Evolutionary conservation across 2,329 filamentous ascomycete genomes (phyloP).

Genomic region (Alternaria sp.): DNA sequence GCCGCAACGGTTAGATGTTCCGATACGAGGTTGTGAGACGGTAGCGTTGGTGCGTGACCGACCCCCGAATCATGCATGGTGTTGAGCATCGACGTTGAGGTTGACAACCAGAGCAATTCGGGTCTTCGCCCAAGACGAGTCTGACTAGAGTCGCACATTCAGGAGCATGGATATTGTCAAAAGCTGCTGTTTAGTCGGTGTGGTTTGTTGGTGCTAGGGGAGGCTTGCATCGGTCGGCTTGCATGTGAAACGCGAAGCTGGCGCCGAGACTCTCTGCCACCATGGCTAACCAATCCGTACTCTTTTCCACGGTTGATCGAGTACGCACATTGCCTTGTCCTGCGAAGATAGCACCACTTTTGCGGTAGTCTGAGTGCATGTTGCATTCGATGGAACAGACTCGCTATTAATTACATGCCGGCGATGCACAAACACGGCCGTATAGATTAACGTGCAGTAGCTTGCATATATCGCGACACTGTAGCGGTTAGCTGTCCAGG

Average conservation of each 20-base stretch:
- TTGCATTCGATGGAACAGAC: not conserved
- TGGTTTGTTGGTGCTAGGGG: slow-evolving; percentile 9
- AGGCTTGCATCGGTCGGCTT: slow-evolving; percentile 12
- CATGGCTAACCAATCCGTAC: not conserved
- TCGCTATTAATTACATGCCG: not conserved
- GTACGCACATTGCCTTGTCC: not conserved
- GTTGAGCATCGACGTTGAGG: not conserved
- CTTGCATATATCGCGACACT: slow-evolving; percentile 10
- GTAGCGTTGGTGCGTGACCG: slow-evolving; percentile 4
- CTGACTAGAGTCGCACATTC: not conserved
- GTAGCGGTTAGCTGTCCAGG: slow-evolving; percentile 3
- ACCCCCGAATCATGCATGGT: not conserved
- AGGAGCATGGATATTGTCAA: not conserved
- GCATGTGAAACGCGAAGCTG: slow-evolving; percentile 18
- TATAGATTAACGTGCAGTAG: slow-evolving; percentile 16
- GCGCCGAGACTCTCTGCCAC: slow-evolving; percentile 13
- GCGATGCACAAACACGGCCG: not conserved
- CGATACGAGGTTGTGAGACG: slow-evolving; percentile 15
- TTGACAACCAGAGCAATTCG: not conserved
- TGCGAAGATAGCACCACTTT: not conserved
- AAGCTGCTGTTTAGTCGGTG: not conserved
- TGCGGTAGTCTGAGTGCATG: too few species aligned
- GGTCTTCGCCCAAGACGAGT: not conserved
- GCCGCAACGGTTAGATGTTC: slow-evolving; percentile 12
- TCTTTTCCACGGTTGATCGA: not conserved